phyloP scores from a whole-genome alignment of 305 asterid genomes.

The Rubia peregrina region DNA sequence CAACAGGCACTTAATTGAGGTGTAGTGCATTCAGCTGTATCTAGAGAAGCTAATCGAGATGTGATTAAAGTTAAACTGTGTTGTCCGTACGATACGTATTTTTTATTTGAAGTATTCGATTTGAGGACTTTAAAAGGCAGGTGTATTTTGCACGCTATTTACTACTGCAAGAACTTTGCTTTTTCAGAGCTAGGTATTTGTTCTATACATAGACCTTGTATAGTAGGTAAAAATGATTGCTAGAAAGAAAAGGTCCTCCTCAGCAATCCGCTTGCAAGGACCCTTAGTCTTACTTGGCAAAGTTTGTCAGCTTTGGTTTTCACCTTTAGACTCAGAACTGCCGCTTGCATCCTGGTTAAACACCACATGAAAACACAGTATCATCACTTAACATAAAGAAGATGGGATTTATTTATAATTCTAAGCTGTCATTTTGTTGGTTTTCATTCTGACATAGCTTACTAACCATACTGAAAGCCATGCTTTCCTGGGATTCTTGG shows the following conservation, averaged over 20 bases:
- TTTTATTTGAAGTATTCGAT: not conserved
- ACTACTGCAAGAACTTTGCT: not conserved
- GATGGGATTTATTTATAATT: not conserved
- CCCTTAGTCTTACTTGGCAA: not conserved
- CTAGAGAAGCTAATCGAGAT: not conserved
- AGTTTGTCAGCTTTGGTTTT: not conserved
- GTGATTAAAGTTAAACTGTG: not conserved
- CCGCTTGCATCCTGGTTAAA: slow-evolving; percentile 15
- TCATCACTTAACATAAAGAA: not conserved
- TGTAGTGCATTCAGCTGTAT: not conserved
- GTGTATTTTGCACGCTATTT: not conserved
- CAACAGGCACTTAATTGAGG: not conserved
- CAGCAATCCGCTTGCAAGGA: not conserved
- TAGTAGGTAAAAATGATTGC: not conserved
- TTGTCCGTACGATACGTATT: not conserved
- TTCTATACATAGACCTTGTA: not conserved
- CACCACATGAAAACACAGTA: slow-evolving; percentile 5
- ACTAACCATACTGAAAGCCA: slow-evolving; percentile 23
- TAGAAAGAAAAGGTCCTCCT: not conserved
- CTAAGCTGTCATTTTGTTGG: not conserved
- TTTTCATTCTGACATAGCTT: not conserved
- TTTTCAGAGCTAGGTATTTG: not conserved
- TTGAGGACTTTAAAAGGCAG: not conserved
- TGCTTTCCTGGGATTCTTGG: slow-evolving; percentile 24
- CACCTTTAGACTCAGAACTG: slow-evolving; percentile 8